A percentile compares a stretch with the other conserved stretches of the same genome.
Evolutionary conservation across 2,329 filamentous ascomycete species (phyloP).

Genomic region (Cladorrhinum sp.): DNA sequence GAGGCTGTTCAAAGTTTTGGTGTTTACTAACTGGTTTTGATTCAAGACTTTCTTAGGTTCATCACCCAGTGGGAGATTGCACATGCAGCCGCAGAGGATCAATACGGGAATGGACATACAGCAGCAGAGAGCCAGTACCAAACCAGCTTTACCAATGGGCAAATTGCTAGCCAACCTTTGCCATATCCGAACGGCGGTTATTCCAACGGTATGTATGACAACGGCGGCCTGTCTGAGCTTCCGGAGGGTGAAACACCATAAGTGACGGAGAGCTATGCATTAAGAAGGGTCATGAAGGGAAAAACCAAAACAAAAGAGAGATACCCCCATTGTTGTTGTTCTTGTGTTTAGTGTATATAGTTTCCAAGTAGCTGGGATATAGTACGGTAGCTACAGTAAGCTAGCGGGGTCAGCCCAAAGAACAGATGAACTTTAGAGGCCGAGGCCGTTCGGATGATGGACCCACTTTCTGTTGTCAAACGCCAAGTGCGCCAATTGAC

Average conservation of each 20-base stretch:
- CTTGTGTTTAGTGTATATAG: neutral
- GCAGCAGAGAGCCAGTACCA: slow-evolving; percentile 49
- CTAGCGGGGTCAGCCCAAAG: slow-evolving; percentile 1
- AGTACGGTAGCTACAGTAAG: neutral
- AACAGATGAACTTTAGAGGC: neutral
- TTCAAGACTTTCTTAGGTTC: slow-evolving; percentile 45
- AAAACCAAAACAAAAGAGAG: neutral
- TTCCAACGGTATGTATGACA: no score
- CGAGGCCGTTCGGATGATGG: slow-evolving; percentile 16
- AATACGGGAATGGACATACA: no score
- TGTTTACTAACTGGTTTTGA: slow-evolving; percentile 8
- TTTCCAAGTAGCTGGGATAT: neutral
- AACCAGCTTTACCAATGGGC: slow-evolving; percentile 41
- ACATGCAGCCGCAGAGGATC: slow-evolving; percentile 43
- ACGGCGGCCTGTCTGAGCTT: slow-evolving; percentile 18
- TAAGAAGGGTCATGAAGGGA: neutral
- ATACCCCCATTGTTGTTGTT: neutral
- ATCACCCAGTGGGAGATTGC: slow-evolving; percentile 46
- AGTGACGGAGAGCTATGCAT: neutral
- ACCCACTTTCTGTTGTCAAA: slow-evolving; percentile 12
- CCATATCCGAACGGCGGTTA: neutral
- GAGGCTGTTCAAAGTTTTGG: neutral
- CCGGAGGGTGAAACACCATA: slow-evolving; percentile 11
- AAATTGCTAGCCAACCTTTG: neutral
- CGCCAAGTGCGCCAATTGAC: slow-evolving; percentile 9